Evolutionary conservation across 129 eudicot genomes (phyloP), one percentile per base, ranked within the genome.

Genomic region (Escallonia rubra): DNA sequence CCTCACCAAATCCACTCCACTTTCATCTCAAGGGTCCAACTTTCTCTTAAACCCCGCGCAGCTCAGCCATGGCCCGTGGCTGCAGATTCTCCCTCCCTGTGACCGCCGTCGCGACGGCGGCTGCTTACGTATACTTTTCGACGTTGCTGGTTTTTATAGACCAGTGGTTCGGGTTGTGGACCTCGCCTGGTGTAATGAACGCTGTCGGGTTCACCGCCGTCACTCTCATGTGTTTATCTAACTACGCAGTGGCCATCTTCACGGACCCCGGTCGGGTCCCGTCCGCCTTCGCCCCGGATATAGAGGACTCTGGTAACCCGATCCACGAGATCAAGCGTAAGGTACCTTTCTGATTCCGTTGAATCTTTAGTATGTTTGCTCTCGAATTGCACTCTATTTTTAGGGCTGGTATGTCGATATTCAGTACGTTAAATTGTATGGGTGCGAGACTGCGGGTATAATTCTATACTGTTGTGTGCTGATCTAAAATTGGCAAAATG

Each of bases 221-320:
- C 8, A 83, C 99, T 7, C 40, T 78, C 70, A 72, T 86, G 78
- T 84, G 87, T 64, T 59, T 86, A 64, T 79, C 43, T 49, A 89
- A 66, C 70, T 89, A 89, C 67, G 72, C 63, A 48, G 51, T 68
- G 61, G 95, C 99, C 39, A 67, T 89, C 61, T 57, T 34, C 42
- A 84, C 88, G 6, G 99, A 89, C 63, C 99, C 99, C 53, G 99
- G 99, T 59, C 82, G 85, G 74, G 95, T 93, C 61, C 96, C 99
- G 0, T 48, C 73, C 4, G 58, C 83, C 2, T 93, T 79, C 68
- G 54, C 74, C 47, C 99, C 99, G 47, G 96, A 93, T 70, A 60
- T 93, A 52, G 96, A 93, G 71, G 99, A 89, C 53, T 7, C 85
- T 6, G 59, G 67, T 59, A 82, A 67, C 72, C 87, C 90, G 5